These are phyloP conservation scores for Termitomyces sp. DNA, from an alignment of 768 basidiomycete genomes.

Conservation along the genomic window DNA sequence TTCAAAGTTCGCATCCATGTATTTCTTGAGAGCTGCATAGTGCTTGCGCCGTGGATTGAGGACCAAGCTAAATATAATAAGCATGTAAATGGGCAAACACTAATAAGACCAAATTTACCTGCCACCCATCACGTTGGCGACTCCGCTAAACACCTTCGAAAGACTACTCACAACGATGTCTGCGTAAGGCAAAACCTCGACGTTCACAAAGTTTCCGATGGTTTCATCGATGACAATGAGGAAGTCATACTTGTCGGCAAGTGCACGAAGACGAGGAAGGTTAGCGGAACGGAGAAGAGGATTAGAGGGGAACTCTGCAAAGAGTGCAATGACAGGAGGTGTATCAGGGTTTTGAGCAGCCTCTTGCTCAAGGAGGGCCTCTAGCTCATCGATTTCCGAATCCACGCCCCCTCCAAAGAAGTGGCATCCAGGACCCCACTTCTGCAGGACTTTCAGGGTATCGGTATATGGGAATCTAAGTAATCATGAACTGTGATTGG, in stretches of 20 bases:
- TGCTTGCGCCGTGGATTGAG: slow-evolving; percentile 76
- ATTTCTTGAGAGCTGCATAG: slow-evolving; percentile 59
- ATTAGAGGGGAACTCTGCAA: slow-evolving; percentile 95
- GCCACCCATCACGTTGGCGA: slow-evolving; percentile 96
- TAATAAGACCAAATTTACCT: slow-evolving; percentile 47
- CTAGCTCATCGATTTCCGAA: slow-evolving; percentile 68
- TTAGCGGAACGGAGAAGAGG: slow-evolving; percentile 86
- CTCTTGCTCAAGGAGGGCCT: slow-evolving; percentile 50
- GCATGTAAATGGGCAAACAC: background rate
- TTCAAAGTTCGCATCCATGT: slow-evolving; percentile 60
- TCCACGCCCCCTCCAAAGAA: slow-evolving; percentile 83
- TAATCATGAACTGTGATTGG: background rate
- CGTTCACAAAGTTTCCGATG: slow-evolving; percentile 91
- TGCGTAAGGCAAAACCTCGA: slow-evolving; percentile 79
- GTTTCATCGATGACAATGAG: slow-evolving; percentile 91
- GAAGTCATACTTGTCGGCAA: slow-evolving; percentile 89
- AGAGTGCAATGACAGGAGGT: slow-evolving; percentile 72
- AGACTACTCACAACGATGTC: slow-evolving; percentile 91
- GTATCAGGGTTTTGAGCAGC: slow-evolving; percentile 28
- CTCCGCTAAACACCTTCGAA: slow-evolving; percentile 93
- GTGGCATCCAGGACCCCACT: slow-evolving; percentile 94
- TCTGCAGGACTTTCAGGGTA: slow-evolving; percentile 88
- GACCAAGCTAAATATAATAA: slow-evolving; percentile 54
- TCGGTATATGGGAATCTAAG: slow-evolving; percentile 91
- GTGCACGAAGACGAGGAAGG: slow-evolving; percentile 60